Evolutionary conservation across 257 asterid genomes (phyloP), one percentile per base, ranked within the genome.

Genomic region (Thymus mandschuricus): DNA sequence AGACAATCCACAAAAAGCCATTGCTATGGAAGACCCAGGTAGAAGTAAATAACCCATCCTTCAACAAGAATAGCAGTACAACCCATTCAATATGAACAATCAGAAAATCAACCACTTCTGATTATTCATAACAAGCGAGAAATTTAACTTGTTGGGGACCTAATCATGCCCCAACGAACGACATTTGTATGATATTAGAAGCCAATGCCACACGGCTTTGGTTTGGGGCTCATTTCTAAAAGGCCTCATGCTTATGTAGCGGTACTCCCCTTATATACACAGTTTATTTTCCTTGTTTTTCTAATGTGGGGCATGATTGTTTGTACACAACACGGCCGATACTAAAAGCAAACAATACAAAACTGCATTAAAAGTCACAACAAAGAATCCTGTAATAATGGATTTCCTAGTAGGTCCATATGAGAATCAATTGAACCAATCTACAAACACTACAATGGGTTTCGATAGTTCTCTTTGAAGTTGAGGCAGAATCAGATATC

Each of bases 291-390:
- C 21, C 21, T 21, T 21, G 21, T 21, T 21, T 21, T 21, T 21
- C 21, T 21, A 21, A 21, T 21, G 21, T 21, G 21, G 21, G 21
- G 21, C 21, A 21, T 21, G 21, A 21, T 21, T 21, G 21, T 21
- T 21, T 21, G 21, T 21, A 21, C 21, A 21, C 21, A 21, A 21
- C 21, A 21, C 21, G 21, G 21, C 21, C 21, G 21, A 44, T 10
- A 63, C 27, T 29, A 44, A 63, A 44, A 4, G 30, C 1, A 30
- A 33, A 60, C 46, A 12, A 40, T 10, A 29, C 5, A 63, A 28
- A 27, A 63, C 68, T 58, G 34, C 64, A 59, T 34, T 12, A 33
- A 10, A 40, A 48, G 70, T 30, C 58, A 6, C 71, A 15, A 33
- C 15, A 15, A 15, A n/a, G n/a, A 31, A 38, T 5, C 4, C 41